phyloP scores from a whole-genome alignment of 176 grass and related monocot genomes.

The Poa annua region DNA sequence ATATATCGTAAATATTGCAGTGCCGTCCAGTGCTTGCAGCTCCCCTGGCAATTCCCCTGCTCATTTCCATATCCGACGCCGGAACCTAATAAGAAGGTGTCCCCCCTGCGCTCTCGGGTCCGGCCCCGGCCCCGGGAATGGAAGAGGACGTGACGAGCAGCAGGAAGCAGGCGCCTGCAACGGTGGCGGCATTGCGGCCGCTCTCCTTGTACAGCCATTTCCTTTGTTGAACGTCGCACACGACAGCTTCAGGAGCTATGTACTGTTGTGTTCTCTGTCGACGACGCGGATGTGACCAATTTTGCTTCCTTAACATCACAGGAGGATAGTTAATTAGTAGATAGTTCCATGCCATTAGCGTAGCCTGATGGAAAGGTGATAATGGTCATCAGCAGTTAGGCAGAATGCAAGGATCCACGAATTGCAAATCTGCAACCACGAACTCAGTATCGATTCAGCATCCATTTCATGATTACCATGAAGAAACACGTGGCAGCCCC shows the following conservation, averaged over 20 bases:
- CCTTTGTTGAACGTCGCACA: neutral
- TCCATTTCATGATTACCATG: too few relatives aligned
- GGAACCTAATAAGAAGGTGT: neutral
- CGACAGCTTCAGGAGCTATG: neutral
- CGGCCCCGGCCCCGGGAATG: too few relatives aligned
- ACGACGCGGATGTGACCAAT: neutral
- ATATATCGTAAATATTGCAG: too few relatives aligned
- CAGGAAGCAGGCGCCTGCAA: constrained; percentile 31
- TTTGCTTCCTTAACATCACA: neutral
- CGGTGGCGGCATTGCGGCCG: constrained; percentile 51
- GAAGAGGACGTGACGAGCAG: too few relatives aligned
- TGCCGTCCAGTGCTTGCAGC: constrained; percentile 44
- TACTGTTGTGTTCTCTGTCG: neutral
- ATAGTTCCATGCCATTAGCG: too few relatives aligned
- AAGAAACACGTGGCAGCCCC: too few relatives aligned
- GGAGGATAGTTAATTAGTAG: too few relatives aligned
- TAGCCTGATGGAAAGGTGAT: too few relatives aligned
- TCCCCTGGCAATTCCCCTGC: constrained; percentile 27
- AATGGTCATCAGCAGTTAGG: too few relatives aligned
- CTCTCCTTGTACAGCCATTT: constrained; percentile 42
- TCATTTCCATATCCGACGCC: neutral
- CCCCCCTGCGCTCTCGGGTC: neutral
- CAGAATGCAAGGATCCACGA: too few relatives aligned
- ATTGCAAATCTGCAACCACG: too few relatives aligned
- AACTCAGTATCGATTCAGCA: too few relatives aligned